Percentiles rank a stretch among this genome's conserved stretches.
Evolutionary conservation across 192 early-diverging fungal species (phyloP).

Genomic region (Coemansia sp.): DNA sequence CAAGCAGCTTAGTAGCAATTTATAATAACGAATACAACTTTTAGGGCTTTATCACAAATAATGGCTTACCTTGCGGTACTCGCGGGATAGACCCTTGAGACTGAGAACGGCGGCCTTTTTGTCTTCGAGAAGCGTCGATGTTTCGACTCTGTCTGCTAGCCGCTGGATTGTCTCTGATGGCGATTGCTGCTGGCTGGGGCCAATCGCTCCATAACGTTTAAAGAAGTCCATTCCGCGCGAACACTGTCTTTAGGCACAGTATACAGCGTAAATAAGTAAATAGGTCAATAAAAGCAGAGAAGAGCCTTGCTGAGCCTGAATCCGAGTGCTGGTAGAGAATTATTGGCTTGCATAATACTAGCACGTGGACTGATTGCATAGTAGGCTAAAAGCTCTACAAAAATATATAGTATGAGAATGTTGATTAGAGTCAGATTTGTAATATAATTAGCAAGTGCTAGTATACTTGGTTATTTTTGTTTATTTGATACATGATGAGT

Average conservation of each 20-base stretch:
- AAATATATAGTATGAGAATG: too few relatives aligned
- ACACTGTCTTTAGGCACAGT: neutral
- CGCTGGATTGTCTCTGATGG: conserved; percentile 75
- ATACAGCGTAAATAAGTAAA: neutral
- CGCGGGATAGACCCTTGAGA: conserved; percentile 80
- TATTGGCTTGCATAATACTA: neutral
- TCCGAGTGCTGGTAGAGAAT: neutral
- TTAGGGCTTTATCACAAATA: neutral
- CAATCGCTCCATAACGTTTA: conserved; percentile 52
- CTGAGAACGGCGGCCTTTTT: conserved; percentile 80
- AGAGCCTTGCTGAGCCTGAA: neutral
- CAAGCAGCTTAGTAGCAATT: neutral
- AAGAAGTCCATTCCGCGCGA: conserved; percentile 43
- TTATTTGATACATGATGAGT: conserved; percentile 11
- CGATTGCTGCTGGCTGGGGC: conserved; percentile 50
- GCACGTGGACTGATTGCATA: conserved; percentile 1
- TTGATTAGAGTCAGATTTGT: too few relatives aligned
- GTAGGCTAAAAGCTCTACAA: too few relatives aligned
- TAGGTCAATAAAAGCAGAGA: neutral
- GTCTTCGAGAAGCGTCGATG: conserved; percentile 89
- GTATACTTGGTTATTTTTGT: neutral
- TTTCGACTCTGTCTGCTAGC: conserved; percentile 77
- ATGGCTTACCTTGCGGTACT: conserved; percentile 63
- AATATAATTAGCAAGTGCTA: too few relatives aligned
- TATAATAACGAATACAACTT: neutral